These are phyloP conservation scores for Barnettozyma botsteinii DNA, from an alignment of 805 yeast species.

Conservation along the genomic window DNA sequence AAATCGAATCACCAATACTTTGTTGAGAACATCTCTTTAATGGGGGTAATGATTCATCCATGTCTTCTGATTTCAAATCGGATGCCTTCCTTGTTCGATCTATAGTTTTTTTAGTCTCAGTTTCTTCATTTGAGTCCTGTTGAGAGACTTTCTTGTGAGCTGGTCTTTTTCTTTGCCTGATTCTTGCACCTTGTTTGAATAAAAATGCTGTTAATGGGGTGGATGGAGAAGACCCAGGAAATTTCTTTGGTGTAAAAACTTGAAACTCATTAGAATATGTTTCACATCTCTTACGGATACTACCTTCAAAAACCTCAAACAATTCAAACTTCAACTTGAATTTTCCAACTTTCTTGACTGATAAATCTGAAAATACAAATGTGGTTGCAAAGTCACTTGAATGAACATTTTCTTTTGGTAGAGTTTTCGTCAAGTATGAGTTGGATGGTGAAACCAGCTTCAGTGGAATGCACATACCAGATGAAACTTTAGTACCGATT, in stretches of 20 bases:
- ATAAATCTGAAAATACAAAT: conserved; percentile 29
- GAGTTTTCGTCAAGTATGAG: conserved; percentile 7
- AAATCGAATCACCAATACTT: not conserved
- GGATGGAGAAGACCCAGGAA: conserved; percentile 27
- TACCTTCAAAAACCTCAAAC: conserved; percentile 24
- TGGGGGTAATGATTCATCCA: not conserved
- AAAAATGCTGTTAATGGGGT: conserved; percentile 26
- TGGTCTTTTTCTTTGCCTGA: conserved; percentile 26
- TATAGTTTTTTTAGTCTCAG: not conserved
- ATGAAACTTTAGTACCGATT: conserved; percentile 21
- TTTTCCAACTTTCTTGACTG: conserved; percentile 25
- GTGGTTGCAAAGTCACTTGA: conserved; percentile 23
- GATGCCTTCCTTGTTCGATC: not conserved
- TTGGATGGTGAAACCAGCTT: conserved; percentile 13
- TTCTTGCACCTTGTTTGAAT: conserved; percentile 28
- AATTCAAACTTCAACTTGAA: conserved; percentile 25
- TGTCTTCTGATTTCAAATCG: not conserved
- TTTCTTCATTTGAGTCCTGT: conserved; percentile 7
- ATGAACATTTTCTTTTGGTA: conserved; percentile 15
- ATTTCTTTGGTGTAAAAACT: conserved; percentile 28
- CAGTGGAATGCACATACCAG: conserved; percentile 23
- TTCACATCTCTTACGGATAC: conserved; percentile 18
- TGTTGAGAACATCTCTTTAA: not conserved
- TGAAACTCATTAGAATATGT: conserved; percentile 20
- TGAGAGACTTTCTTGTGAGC: conserved; percentile 28